Evolutionary conservation across 768 basidiomycete genomes (phyloP), one percentile per base, ranked within the genome.

Genomic region (Leucosporidium creatinivorum): DNA sequence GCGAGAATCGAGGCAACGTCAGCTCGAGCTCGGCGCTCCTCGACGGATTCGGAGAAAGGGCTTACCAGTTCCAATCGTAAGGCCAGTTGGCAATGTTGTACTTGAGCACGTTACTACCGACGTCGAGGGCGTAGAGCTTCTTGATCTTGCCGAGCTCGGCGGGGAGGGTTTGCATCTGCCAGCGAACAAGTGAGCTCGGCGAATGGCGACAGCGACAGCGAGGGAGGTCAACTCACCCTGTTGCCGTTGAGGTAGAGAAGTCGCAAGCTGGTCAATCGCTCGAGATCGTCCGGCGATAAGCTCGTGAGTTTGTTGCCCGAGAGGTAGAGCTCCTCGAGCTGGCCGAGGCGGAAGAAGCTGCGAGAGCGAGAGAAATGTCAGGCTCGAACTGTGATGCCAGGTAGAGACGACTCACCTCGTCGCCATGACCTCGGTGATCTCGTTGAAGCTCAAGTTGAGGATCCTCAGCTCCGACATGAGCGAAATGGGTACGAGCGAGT

Each of bases 1-100:
- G 70, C 10, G 51, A 26, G 33, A 18, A 19, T 25, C 50, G 23
- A 39, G 13, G 10, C 0, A 18, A 1, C 1, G 47, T 52, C 13
- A 60, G 50, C 15, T 44, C 7, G 48, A 60, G 50, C 15, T 44
- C 7, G 48, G 63, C 61, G 64, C 51, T 9, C 65, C 31, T 30
- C 17, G 67, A 9, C 64, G 47, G 6, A 3, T 44, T 23, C 39
- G 48, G 49, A 33, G 57, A 51, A 26, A 21, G 57, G n/a, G 80
- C 85, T 58, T 71, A 94, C 94, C 96, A 97, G 77, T 99, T 98
- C 93, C 93, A 98, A 79, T 99, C 96, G 78, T 93, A 98, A 77
- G 94, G 91, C 88, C 88, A 93, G 75, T 99, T 99, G 73, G 91
- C 89, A 73, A 96, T 92, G 77, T 98, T 99, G 79, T 98, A 98